Base-by-base conservation (phyloP, 345 rosid species). In the Erodium maritimum region DNA sequence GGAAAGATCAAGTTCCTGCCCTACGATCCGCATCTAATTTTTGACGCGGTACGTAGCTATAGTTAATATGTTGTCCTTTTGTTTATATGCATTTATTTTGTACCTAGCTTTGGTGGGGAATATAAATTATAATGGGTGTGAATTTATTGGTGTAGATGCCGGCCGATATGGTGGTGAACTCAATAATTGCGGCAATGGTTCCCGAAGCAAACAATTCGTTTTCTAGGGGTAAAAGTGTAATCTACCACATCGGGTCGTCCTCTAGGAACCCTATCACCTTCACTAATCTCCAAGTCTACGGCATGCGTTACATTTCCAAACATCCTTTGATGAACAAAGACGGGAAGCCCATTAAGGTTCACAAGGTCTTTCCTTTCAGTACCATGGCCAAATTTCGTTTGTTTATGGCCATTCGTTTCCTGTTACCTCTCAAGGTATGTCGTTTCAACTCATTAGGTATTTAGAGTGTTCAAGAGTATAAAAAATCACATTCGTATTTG, bases 1-100 rank as follows among this genome's bases (percentile, higher is more conserved):
- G 96, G 98, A 56, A 85, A 64, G 68, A 73, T 91, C 55, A 73
- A 87, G 29, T 85, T 91, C 62, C 86, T 91, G 33, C 33, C 33
- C 33, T 25, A 25, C 7, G 33, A 25, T 25, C 33, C 33, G 3
- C 33, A 25, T 2, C 33, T 25, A 25, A 25, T 25, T 25, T 25
- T 25, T 7, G 33, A 25, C 7, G 33, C 33, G 33, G 33, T 25
- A 25, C n/a, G n/a, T n/a, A n/a, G n/a, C n/a, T n/a, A n/a, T n/a
- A n/a, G n/a, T n/a, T n/a, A n/a, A n/a, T n/a, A n/a, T n/a, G n/a
- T n/a, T n/a, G n/a, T n/a, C n/a, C n/a, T n/a, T n/a, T n/a, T n/a
- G n/a, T n/a, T n/a, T n/a, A n/a, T n/a, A n/a, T n/a, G n/a, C n/a
- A n/a, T n/a, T n/a, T n/a, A n/a, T n/a, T n/a, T n/a, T n/a, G n/a